Evolutionary conservation across 345 rosid genomes (phyloP).

Genomic region (Salix caprea): DNA sequence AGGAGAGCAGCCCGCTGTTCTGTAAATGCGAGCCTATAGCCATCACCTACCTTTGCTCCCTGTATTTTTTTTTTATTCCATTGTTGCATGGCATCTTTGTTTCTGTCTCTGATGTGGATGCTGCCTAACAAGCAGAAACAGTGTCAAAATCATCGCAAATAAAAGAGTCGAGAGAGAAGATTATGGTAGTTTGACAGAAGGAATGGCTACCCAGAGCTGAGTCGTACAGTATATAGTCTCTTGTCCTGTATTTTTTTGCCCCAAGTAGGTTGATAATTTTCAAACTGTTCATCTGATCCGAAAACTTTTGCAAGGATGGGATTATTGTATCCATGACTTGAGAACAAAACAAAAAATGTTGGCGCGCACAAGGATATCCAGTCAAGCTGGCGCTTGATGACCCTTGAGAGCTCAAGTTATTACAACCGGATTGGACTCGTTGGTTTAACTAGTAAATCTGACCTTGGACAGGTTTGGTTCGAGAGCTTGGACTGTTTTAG

Average conservation of each 20-base stretch:
- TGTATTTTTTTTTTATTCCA: background rate
- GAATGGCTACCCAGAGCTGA: background rate
- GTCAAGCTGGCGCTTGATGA: too few species aligned
- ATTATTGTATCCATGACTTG: background rate
- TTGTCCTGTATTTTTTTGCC: background rate
- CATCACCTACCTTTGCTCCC: background rate
- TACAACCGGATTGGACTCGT: too few species aligned
- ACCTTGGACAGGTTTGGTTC: too few species aligned
- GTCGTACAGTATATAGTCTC: background rate
- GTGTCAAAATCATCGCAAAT: background rate
- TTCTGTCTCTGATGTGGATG: background rate
- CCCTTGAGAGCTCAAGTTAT: too few species aligned
- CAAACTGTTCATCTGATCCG: background rate
- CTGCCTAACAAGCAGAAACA: background rate
- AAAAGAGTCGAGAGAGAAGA: background rate
- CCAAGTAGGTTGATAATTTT: background rate
- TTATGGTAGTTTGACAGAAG: background rate
- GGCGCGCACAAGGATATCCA: background rate
- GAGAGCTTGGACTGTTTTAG: too few species aligned
- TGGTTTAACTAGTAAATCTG: too few species aligned
- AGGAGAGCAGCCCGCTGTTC: constrained; percentile 57
- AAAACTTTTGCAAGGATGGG: background rate
- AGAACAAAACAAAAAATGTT: background rate
- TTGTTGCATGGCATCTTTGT: background rate
- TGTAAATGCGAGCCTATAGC: background rate